Conservation (phyloP, 2,329 filamentous ascomycete species). For the Scytalidium lignicola region DNA sequence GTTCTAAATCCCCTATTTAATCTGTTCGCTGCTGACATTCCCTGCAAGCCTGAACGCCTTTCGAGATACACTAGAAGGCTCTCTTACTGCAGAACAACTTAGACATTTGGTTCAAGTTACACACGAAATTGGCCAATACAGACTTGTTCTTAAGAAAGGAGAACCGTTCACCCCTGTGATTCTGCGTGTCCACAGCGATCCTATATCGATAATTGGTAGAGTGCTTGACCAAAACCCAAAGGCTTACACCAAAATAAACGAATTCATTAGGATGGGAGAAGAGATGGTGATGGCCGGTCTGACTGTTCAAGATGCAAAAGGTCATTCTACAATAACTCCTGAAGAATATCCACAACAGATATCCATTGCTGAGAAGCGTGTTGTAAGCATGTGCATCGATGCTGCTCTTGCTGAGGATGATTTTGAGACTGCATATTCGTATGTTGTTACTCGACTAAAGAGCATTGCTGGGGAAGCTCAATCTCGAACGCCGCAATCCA, state of each 20-base stretch:
- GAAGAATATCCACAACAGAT: conserved; percentile 23
- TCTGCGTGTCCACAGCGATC: conserved; percentile 71
- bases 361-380: conserved; percentile 53
- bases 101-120: conserved; percentile 67
- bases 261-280: conserved; percentile 63
- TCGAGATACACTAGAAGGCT: conserved; percentile 48
- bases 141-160: conserved; percentile 71
- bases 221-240: conserved; percentile 70
- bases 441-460: conserved; percentile 66
- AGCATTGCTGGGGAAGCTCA: conserved; percentile 27
- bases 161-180: conserved; percentile 76
- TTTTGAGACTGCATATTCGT: conserved; percentile 84
- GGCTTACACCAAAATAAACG: conserved; percentile 70
- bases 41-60: conserved; percentile 56
- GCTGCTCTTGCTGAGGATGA: conserved; percentile 71
- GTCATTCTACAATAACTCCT: conserved; percentile 2
- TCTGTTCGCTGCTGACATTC: conserved; percentile 15
- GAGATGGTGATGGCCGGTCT: conserved; percentile 61
- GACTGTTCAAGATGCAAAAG: conserved; percentile 18
- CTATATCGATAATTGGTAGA: conserved; percentile 66
- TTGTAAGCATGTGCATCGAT: conserved; percentile 77
- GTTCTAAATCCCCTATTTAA: conserved; percentile 22
- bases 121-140: conserved; percentile 70
- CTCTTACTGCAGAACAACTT: conserved; percentile 48
- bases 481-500: conserved; percentile 13